Evolutionary conservation across 73 alveolate genomes (phyloP), one percentile per base, ranked within the genome.

Genomic region (Paramecium pentaurelia): DNA sequence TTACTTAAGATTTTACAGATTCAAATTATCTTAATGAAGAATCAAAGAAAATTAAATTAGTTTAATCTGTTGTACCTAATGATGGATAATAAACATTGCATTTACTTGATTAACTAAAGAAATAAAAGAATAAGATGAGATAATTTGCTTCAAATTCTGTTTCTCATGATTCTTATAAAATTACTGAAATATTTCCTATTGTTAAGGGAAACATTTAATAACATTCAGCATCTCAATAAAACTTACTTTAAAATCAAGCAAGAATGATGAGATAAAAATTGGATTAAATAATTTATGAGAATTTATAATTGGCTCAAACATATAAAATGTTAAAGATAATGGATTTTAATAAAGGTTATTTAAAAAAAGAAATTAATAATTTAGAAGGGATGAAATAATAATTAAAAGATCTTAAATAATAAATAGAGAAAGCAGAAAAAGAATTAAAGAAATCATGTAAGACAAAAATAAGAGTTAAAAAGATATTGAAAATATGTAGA

Each of bases 381-480:
- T 27, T 45, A 18, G 94, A 83, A 25, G 84, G 51, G 2, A 28
- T 60, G 22, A 77, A 77, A 14, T 60, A 25, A 44, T 18, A n/a
- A 71, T 58, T 10, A 8, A 73, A 73, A 6, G 90, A 71, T 22
- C 47, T 83, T 11, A 27, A 89, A 49, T 27, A 71, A 47, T 40
- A 60, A 71, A 60, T 73, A 42, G 37, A 60, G 38, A 77, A 45
- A 42, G 96, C 97, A 18, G 89, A 95, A 60, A 94, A 95, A 71
- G 71, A 95, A 22, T 73, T 83, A 28, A 77, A 93, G 45, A 44
- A 86, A 14, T 94, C 94, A 12, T 89, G 77, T 71, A 88, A 88
- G 49, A 88, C 85, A 42, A 93, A 83, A 71, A 75, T 58, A 37
- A 70, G 97, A 22, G 38, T 95, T 5, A 95, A 73, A 70, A 60